Conservation (phyloP, 768 basidiomycete genomes). For the Pisolithus tinctorius region DNA sequence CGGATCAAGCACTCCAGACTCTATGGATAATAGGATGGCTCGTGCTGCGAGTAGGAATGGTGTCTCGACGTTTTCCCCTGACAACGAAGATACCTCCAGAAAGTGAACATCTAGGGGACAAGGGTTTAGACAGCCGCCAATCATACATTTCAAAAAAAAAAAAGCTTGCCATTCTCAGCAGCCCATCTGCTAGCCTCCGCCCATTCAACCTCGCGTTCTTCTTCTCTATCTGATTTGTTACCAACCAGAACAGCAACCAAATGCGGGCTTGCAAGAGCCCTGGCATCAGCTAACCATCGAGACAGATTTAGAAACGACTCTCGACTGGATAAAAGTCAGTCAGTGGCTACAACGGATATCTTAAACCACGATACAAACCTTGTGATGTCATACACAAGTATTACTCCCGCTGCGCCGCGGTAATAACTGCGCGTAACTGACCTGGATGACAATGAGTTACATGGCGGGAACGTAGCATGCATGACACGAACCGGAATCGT, state of each 20-base stretch:
- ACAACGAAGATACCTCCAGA: conserved; percentile 86
- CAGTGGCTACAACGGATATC: neutral
- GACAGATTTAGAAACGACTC: conserved; percentile 79
- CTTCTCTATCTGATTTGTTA: conserved; percentile 92
- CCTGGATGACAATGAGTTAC: conserved; percentile 33
- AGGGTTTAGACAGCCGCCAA: conserved; percentile 2
- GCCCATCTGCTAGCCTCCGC: conserved; percentile 94
- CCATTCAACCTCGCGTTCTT: conserved; percentile 93
- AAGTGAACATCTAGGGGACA: conserved; percentile 72
- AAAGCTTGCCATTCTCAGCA: conserved; percentile 75
- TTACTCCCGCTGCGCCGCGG: conserved; percentile 86
- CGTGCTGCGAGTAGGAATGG: conserved; percentile 87
- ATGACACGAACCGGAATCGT: conserved; percentile 62
- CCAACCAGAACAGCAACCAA: conserved; percentile 88
- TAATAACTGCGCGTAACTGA: conserved; percentile 95
- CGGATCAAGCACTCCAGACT: conserved; percentile 85
- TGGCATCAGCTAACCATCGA: conserved; percentile 89
- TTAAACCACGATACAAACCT: conserved; percentile 40
- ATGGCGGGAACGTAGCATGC: conserved; percentile 3
- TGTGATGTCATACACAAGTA: conserved; percentile 92
- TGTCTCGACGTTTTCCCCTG: conserved; percentile 89
- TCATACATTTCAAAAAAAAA: neutral
- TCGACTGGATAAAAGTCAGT: conserved; percentile 48
- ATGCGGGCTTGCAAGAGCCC: conserved; percentile 88
- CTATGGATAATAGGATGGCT: conserved; percentile 84